Evolutionary conservation across 352 stramenopile species (phyloP), one percentile per base, ranked within the genome.

Genomic region (Phytophthora hybrid): DNA sequence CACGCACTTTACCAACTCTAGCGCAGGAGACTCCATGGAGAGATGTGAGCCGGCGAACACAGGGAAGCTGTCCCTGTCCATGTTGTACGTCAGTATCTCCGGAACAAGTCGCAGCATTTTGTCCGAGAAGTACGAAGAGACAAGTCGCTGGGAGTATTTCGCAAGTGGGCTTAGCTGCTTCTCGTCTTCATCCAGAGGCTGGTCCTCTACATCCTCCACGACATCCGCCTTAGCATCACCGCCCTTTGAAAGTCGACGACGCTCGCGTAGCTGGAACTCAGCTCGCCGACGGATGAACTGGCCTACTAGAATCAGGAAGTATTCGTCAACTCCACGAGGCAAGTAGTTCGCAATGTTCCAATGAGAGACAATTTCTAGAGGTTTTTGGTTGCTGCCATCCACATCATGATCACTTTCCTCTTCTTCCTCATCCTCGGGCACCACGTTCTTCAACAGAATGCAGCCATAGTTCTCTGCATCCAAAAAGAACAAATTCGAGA

Each of bases 1-100:
- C 21, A 99, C 84, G 63, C 93, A 98, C 79, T 99, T 99, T 37
- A 99, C 96, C 55, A 99, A 97, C 77, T 99, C 97, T n/a, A 99
- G 83, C 18, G 97, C 86, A 14, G 97, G 93, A 63, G 95, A 95
- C 29, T 88, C 90, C 54, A 97, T 59, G 5, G 29, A 53, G 18
- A 98, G 78, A 73, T 98, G 84, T 23, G 87, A 97, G 11, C 93
- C 96, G 9, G 93, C 88, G 44, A 96, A 87, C 37, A 91, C 79
- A 1, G 93, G 93, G 66, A 97, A 98, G 58, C 82, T 92, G 31
- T 85, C 76, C 9, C 74, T 61, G 26, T 83, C 78, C 69, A 94
- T 76, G 69, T 92, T 88, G 75, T 89, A 85, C 39, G 81, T 79
- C 69, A 90, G 55, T 59, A 96, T 94, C 67, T 96, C 89, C 0